Percentiles rank a stretch among this genome's conserved stretches.
Conservation (phyloP, 805 yeast species). For the Yarrowia sp. region DNA sequence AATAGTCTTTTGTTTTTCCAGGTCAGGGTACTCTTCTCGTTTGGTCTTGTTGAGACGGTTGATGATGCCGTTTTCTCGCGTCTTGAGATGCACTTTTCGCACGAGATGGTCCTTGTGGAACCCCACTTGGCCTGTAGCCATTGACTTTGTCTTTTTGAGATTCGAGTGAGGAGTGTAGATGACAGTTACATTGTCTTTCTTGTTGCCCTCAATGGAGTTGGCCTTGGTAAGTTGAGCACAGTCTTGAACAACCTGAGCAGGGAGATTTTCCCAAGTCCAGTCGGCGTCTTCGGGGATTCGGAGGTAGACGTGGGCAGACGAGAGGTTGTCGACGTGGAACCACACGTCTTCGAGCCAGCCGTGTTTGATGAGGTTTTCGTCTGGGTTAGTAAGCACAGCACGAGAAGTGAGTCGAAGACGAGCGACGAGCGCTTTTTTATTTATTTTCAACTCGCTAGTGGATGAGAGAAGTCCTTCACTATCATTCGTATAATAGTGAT, state of each 20-base stretch:
- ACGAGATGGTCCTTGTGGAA: constrained; percentile 59
- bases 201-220: constrained; percentile 72
- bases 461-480: too few species aligned
- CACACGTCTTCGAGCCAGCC: constrained; percentile 22
- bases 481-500: too few species aligned
- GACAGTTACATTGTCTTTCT: constrained; percentile 60
- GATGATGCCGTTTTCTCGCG: constrained; percentile 55
- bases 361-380: constrained; percentile 45
- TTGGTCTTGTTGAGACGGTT: constrained; percentile 65
- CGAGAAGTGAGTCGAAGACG: too few species aligned
- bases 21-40: constrained; percentile 51
- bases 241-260: constrained; percentile 50
- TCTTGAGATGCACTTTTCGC: constrained; percentile 50
- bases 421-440: too few species aligned
- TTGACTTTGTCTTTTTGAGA: constrained; percentile 59
- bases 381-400: constrained; percentile 28
- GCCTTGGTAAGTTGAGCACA: constrained; percentile 74
- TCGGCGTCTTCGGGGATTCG: constrained; percentile 50
- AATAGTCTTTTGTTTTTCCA: constrained; percentile 43
- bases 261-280: constrained; percentile 46
- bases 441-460: too few species aligned
- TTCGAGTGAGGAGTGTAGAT: constrained; percentile 74
- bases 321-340: constrained; percentile 73
- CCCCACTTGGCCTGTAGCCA: constrained; percentile 78
- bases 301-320: constrained; percentile 74